These are phyloP conservation scores for Vaucheria bursata DNA, from an alignment of 352 stramenopile genomes.

Conservation along the genomic window DNA sequence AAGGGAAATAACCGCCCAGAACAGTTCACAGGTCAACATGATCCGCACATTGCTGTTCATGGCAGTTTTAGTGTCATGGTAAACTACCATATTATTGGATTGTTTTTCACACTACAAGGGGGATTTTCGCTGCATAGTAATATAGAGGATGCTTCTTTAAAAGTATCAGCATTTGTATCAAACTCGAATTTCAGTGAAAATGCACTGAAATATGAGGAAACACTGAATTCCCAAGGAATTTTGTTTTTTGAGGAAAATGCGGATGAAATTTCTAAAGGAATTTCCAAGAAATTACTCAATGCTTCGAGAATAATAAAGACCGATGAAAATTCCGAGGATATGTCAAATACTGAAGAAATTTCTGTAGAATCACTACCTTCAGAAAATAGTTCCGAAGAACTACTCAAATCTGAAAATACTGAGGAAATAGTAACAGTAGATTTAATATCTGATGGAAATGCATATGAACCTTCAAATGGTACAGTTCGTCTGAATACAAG, in stretches of 20 bases:
- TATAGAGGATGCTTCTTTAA: constrained; percentile 80
- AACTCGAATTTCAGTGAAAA: constrained; percentile 38
- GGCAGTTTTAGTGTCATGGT: constrained; percentile 87
- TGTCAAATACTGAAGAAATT: not conserved
- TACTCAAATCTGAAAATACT: too few species aligned
- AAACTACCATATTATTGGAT: constrained; percentile 85
- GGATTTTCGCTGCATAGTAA: constrained; percentile 82
- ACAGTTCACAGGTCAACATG: constrained; percentile 74
- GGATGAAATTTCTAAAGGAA: too few species aligned
- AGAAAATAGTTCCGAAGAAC: too few species aligned
- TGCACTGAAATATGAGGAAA: too few species aligned
- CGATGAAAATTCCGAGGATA: not conserved
- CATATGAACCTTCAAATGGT: too few species aligned
- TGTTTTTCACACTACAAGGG: constrained; percentile 70
- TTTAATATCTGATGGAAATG: constrained; percentile 37
- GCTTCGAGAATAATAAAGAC: too few species aligned
- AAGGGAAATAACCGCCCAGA: constrained; percentile 85
- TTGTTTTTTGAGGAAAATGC: too few species aligned
- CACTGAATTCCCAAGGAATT: too few species aligned
- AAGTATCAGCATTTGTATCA: constrained; percentile 69
- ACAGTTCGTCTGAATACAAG: too few species aligned
- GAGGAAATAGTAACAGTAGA: constrained; percentile 23
- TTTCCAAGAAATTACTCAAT: too few species aligned
- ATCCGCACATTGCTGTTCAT: constrained; percentile 88
- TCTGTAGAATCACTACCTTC: not conserved